Conservation (phyloP, 129 eudicot genomes). For the Arctium minus region DNA sequence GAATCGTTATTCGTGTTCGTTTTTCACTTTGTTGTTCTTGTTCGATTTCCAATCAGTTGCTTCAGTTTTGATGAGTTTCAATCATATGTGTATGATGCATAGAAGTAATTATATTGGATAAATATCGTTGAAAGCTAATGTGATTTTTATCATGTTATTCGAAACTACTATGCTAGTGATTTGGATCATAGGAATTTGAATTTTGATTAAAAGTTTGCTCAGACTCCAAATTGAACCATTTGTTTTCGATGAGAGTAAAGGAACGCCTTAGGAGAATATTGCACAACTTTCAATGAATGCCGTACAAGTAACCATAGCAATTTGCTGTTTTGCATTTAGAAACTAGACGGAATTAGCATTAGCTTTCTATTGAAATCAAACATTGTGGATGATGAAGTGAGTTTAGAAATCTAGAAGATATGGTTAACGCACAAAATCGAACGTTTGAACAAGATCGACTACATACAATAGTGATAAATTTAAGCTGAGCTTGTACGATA, state of each 20-base stretch:
- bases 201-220: background rate
- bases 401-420: background rate
- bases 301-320: background rate
- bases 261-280: background rate
- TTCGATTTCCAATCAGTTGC: background rate
- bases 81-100: background rate
- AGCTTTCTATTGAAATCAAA: background rate
- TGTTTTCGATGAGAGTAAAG: background rate
- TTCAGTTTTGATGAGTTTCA: background rate
- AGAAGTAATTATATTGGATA: background rate
- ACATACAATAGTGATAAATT: background rate
- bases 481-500: background rate
- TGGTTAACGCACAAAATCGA: background rate
- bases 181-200: background rate
- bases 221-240: background rate
- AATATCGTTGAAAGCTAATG: background rate
- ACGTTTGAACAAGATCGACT: background rate
- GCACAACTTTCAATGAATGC: background rate
- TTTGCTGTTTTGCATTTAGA: slow-evolving; percentile 1
- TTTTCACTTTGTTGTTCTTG: background rate
- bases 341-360: background rate
- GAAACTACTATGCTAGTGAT: background rate
- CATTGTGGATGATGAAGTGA: background rate
- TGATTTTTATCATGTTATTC: background rate
- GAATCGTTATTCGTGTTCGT: background rate